Evolutionary conservation across 768 basidiomycete genomes (phyloP), one percentile per base, ranked within the genome.

Genomic region (Hysterangium stoloniferum): DNA sequence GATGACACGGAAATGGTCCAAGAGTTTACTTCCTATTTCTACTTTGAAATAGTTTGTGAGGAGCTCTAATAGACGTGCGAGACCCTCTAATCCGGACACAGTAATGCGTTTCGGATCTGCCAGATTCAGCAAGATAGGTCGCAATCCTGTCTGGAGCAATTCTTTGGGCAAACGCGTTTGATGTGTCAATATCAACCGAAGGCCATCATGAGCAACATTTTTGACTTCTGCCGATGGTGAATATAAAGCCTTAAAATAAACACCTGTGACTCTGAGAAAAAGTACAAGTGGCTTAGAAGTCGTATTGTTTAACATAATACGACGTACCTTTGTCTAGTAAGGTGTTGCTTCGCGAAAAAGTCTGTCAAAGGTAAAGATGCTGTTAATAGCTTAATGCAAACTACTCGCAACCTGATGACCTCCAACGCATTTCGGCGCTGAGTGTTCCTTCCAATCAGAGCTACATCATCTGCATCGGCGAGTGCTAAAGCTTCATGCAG

Each of bases 31-130:
- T 0, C 96, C 96, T 53, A 99, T 98, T 70, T 99, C 96, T 15
- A 99, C 95, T 65, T 97, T 98, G 81, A 99, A 99, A 68, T 99
- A 98, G 64, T 97, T 97, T 33, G 93, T 96, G 49, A 99, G 69
- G 6, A 99, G 77, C 64, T 96, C 92, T 43, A 99, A 72, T 43
- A 99, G 76, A 11, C 95, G 83, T 11, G 94, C 95, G 20, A 99
- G 72, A 3, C 96, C 96, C 64, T 99, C 93, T 50, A 95, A 64
- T 8, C 94, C 94, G 4, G 88, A 79, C 22, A 96, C 87, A 6
- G 91, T 93, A 29, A 99, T 76, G 31, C 91, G 81, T 61, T 94
- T 94, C 32, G 94, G 89, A 66, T 98, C 96, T 2, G 94, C 93
- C 22, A 99, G 79, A 62, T 98, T 98, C 85, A 97, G 96, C 52